Conservation (phyloP, 768 basidiomycete genomes). For the Rubroboletus pulcherrimus region DNA sequence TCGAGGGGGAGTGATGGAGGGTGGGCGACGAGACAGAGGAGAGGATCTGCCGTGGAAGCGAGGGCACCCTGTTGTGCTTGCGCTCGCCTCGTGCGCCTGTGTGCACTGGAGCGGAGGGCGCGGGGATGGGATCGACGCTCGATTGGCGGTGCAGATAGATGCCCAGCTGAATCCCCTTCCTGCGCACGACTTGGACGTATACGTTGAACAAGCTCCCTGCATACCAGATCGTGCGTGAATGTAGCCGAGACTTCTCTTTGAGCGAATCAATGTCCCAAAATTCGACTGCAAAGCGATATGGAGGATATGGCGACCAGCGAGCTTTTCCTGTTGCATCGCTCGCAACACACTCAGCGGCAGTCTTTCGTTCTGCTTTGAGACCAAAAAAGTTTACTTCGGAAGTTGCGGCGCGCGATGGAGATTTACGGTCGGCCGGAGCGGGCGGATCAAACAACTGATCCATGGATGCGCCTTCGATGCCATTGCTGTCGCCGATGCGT, state of each 20-base stretch:
- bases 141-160: constrained; percentile 88
- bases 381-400: constrained; percentile 64
- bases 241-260: constrained; percentile 78
- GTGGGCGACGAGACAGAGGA: constrained; percentile 24
- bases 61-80: constrained; percentile 28
- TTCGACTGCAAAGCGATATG: constrained; percentile 83
- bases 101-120: constrained; percentile 52
- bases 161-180: constrained; percentile 79
- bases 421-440: constrained; percentile 22
- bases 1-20: constrained; percentile 43
- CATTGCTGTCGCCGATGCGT: constrained; percentile 69
- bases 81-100: constrained; percentile 27
- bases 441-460: constrained; percentile 61
- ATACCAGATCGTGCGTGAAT: constrained; percentile 87
- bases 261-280: constrained; percentile 84
- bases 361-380: constrained; percentile 44
- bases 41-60: constrained; percentile 31
- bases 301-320: constrained; percentile 70
- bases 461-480: constrained; percentile 53
- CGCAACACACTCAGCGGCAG: constrained; percentile 39
- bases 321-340: constrained; percentile 42
- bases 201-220: constrained; percentile 86
- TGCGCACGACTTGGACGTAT: constrained; percentile 83
- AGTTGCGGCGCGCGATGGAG: constrained; percentile 26
- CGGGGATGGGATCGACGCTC: constrained; percentile 73